Evolutionary conservation across 2,329 filamentous ascomycete species (phyloP).

Genomic region (Pestalotiopsis sp.): DNA sequence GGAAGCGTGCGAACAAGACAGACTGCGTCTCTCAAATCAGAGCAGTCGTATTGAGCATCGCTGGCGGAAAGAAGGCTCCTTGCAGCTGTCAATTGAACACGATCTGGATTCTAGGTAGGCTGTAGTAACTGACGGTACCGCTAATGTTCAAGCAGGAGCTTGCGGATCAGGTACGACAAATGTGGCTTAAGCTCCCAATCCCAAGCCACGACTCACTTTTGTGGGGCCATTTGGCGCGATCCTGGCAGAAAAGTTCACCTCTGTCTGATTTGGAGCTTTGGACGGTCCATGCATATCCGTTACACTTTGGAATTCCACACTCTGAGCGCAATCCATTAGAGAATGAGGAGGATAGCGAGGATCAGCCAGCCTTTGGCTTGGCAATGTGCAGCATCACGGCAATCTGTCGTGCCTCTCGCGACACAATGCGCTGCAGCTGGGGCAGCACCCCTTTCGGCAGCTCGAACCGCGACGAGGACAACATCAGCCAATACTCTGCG

Average conservation of each 20-base stretch:
- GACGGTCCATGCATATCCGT: neutral
- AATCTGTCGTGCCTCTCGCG: conserved; percentile 19
- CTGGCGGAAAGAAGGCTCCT: neutral
- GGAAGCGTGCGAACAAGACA: neutral
- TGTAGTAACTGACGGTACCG: no score
- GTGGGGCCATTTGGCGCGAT: neutral
- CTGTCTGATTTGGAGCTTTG: neutral
- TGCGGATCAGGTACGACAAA: neutral
- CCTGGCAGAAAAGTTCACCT: conserved; percentile 14
- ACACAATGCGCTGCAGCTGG: conserved; percentile 23
- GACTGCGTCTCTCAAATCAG: neutral
- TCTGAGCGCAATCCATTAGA: conserved; percentile 13
- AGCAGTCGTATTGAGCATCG: neutral
- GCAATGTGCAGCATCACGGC: conserved; percentile 11
- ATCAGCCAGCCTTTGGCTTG: conserved; percentile 28
- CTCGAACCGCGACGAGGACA: neutral
- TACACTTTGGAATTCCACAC: neutral
- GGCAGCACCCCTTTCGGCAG: conserved; percentile 11
- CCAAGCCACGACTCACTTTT: neutral
- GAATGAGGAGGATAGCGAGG: conserved; percentile 34
- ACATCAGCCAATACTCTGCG: conserved; percentile 17
- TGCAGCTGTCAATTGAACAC: neutral
- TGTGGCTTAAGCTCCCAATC: neutral
- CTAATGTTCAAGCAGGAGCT: no score
- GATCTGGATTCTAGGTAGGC: neutral